These are phyloP conservation scores for Blastobotrys attinorum DNA, from an alignment of 805 yeast genomes.

Conservation along the genomic window DNA sequence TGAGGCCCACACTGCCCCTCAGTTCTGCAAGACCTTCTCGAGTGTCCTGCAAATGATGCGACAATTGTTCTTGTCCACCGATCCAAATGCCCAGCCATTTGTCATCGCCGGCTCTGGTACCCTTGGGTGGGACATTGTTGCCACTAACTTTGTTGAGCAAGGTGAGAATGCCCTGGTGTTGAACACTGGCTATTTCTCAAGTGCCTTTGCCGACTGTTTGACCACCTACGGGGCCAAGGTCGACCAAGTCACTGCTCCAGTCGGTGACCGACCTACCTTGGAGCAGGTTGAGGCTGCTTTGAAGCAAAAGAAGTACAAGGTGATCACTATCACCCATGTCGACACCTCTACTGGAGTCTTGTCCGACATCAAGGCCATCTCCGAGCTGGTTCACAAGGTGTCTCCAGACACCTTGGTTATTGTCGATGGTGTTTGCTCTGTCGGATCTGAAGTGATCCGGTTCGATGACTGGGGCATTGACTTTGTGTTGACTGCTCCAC, in stretches of 20 bases:
- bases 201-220: constrained; percentile 70
- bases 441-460: constrained; percentile 78
- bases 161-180: constrained; percentile 72
- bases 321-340: constrained; percentile 85
- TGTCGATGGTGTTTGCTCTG: constrained; percentile 93
- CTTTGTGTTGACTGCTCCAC: constrained; percentile 84
- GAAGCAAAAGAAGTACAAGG: constrained; percentile 43
- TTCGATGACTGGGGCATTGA: constrained; percentile 90
- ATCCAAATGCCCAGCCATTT: constrained; percentile 64
- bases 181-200: constrained; percentile 85
- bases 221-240: constrained; percentile 68
- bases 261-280: constrained; percentile 64
- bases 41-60: constrained; percentile 60
- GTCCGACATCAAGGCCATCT: constrained; percentile 55
- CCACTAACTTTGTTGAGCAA: constrained; percentile 57
- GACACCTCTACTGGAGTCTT: constrained; percentile 97
- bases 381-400: constrained; percentile 49
- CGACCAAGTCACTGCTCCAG: constrained; percentile 59
- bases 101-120: constrained; percentile 90
- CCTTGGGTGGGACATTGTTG: constrained; percentile 88
- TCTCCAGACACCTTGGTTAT: constrained; percentile 77
- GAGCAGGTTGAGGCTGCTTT: constrained; percentile 50
- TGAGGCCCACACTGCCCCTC: constrained; percentile 84
- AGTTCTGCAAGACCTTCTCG: constrained; percentile 69
- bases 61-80: constrained; percentile 62